phyloP scores from a whole-genome alignment of 352 stramenopile genomes.

The Globisporangium recalcitrans region DNA sequence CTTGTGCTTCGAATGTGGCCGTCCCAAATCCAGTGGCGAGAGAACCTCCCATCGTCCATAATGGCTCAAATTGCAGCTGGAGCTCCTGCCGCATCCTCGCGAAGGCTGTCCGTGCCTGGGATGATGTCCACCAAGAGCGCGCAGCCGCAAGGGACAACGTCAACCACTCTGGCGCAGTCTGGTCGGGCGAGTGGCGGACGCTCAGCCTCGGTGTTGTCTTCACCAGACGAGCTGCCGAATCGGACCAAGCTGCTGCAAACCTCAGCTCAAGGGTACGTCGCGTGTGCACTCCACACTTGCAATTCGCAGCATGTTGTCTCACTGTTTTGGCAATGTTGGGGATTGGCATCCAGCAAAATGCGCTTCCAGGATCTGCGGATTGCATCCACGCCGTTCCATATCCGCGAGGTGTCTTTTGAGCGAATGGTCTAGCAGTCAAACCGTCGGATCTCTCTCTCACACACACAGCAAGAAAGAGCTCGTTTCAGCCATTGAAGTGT shows the following conservation, averaged over 20 bases:
- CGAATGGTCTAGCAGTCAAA: constrained; percentile 31
- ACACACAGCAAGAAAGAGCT: not conserved
- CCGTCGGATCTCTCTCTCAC: not conserved
- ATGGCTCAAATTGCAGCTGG: constrained; percentile 20
- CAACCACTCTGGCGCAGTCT: not conserved
- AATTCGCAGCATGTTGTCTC: not conserved
- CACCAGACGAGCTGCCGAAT: constrained; percentile 14
- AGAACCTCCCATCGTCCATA: constrained; percentile 32
- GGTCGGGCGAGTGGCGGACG: not conserved
- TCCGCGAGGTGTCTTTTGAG: constrained; percentile 67
- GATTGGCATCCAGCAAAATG: constrained; percentile 34
- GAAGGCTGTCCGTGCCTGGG: not conserved
- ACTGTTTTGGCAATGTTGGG: not conserved
- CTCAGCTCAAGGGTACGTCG: constrained; percentile 47
- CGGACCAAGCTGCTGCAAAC: constrained; percentile 34
- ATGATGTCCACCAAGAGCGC: not conserved
- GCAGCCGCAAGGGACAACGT: not conserved
- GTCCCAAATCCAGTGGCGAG: constrained; percentile 51
- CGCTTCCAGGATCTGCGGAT: constrained; percentile 51
- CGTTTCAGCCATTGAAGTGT: not conserved
- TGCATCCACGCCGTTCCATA: constrained; percentile 51
- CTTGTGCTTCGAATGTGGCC: constrained; percentile 79
- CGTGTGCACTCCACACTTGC: not conserved
- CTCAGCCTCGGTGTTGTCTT: not conserved
- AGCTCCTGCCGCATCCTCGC: constrained; percentile 4